phyloP scores from a whole-genome alignment of 1,139 yeast species.

The Candida sp. region DNA sequence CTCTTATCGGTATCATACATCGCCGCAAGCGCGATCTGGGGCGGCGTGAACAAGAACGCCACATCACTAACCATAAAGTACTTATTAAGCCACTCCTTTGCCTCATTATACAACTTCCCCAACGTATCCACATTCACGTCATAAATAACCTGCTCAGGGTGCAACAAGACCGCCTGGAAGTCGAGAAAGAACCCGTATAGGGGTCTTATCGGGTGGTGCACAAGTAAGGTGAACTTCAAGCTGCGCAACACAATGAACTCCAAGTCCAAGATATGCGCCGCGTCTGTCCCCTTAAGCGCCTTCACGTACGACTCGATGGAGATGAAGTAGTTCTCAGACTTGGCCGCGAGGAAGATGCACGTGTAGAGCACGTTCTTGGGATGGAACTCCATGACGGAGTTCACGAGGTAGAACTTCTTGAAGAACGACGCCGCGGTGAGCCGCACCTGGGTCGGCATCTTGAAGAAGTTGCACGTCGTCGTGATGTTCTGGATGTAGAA shows the following conservation, averaged over 20 bases:
- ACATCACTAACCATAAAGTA: slow-evolving; percentile 75
- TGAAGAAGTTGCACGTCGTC: slow-evolving; percentile 50
- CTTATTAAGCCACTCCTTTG: slow-evolving; percentile 66
- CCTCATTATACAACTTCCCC: slow-evolving; percentile 66
- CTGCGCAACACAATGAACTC: slow-evolving; percentile 81
- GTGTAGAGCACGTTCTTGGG: slow-evolving; percentile 87
- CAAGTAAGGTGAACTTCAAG: slow-evolving; percentile 76
- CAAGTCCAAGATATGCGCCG: slow-evolving; percentile 70
- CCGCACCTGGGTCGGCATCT: slow-evolving; percentile 53
- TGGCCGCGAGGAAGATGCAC: slow-evolving; percentile 89
- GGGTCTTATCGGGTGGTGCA: slow-evolving; percentile 89
- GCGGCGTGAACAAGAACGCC: slow-evolving; percentile 82
- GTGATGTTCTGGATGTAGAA: slow-evolving; percentile 77
- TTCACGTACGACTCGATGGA: slow-evolving; percentile 83
- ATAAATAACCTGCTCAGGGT: slow-evolving; percentile 38
- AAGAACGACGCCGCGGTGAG: slow-evolving; percentile 90
- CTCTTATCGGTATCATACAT: slow-evolving; percentile 68
- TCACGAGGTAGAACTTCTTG: slow-evolving; percentile 76
- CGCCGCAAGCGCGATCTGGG: slow-evolving; percentile 93
- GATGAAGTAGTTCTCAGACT: slow-evolving; percentile 89
- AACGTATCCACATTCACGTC: slow-evolving; percentile 47
- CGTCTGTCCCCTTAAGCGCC: slow-evolving; percentile 67
- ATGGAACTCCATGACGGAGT: slow-evolving; percentile 85
- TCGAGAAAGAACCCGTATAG: slow-evolving; percentile 93
- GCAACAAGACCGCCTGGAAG: slow-evolving; percentile 65